Percentiles rank a stretch among this genome's conserved stretches.
phyloP scores from a whole-genome alignment of 345 rosid genomes.

The Rhodomyrtus tomentosa region DNA sequence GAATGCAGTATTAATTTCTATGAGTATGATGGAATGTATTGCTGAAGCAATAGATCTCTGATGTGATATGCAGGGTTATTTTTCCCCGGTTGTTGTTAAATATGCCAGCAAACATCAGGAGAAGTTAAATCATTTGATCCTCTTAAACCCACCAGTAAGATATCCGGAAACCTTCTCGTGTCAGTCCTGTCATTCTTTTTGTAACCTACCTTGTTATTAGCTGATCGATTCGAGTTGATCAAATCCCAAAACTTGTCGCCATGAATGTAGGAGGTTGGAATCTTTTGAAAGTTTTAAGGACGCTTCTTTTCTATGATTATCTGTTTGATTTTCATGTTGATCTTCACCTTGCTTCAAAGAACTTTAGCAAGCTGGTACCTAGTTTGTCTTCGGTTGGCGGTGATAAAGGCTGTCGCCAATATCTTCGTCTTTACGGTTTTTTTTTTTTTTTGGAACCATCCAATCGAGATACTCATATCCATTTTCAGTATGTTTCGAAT shows the following conservation, averaged over 20 bases:
- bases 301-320: neutral
- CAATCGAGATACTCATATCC: neutral
- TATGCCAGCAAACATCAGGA: conserved; percentile 62
- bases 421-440: neutral
- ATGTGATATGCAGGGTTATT: conserved; percentile 56
- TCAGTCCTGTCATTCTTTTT: neutral
- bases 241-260: neutral
- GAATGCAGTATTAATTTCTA: neutral
- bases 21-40: neutral
- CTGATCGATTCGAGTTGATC: neutral
- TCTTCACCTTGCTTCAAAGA: neutral
- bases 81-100: conserved; percentile 60
- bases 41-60: neutral
- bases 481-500: neutral
- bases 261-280: neutral
- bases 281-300: neutral
- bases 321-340: neutral
- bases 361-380: neutral
- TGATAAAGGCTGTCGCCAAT: neutral
- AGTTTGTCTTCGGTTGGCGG: neutral
- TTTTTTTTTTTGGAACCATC: accelerated
- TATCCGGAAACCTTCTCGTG: conserved; percentile 1
- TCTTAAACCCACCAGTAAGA: conserved; percentile 83
- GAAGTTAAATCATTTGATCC: conserved; percentile 58
- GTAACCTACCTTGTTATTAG: neutral